Evolutionary conservation across 2,329 filamentous ascomycete genomes (phyloP), one percentile per base, ranked within the genome.

Genomic region (Peltaster fructicola): DNA sequence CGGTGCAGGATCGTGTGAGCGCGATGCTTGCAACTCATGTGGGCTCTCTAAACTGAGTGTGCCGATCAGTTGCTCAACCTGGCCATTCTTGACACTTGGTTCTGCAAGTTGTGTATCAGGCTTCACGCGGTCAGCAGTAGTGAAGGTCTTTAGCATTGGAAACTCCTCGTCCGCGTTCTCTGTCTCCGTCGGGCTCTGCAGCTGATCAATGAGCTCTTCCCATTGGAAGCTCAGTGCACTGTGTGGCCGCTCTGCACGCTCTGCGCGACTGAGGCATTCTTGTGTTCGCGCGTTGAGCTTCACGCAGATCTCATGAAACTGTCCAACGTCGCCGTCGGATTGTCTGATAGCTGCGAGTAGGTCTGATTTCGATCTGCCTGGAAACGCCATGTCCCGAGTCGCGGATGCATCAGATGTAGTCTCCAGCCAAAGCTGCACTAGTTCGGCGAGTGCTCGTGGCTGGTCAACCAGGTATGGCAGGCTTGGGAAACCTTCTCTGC

Each of bases 401-500:
- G 24, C 24, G 7, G 21, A 24, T 7, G 20, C n/a, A 8, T 34
- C 29, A 7, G 34, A 30, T 2, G 38, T 43, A 4, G 59, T 52
- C 23, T 80, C 73, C 1, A 76, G 61, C 79, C 79, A 90, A 8
- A 88, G 56, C 40, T 77, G 77, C 12, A 91, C 74, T 10, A 98
- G 55, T 17, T 74, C 73, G 1, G 88, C 81, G 39, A 84, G 82
- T 39, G 79, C 84, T 32, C 80, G 70, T 6, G 82, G 71, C 34
- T 84, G 74, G 39, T 98, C 88, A 33, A 98, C 78, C 4, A 98
- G 65, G 46, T 91, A 93, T 1, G 88, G 88, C 8, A 98, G 59
- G 22, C 79, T 88, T 0, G 84, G 85, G 40, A 93, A 92, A 0
- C 88, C 88, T 54, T 98, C 88, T 28, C 80, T 69, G 6, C 79